Percentiles rank a stretch among this genome's conserved stretches.
phyloP scores from a whole-genome alignment of 2,329 filamentous ascomycete genomes.

The Alternaria sp. region DNA sequence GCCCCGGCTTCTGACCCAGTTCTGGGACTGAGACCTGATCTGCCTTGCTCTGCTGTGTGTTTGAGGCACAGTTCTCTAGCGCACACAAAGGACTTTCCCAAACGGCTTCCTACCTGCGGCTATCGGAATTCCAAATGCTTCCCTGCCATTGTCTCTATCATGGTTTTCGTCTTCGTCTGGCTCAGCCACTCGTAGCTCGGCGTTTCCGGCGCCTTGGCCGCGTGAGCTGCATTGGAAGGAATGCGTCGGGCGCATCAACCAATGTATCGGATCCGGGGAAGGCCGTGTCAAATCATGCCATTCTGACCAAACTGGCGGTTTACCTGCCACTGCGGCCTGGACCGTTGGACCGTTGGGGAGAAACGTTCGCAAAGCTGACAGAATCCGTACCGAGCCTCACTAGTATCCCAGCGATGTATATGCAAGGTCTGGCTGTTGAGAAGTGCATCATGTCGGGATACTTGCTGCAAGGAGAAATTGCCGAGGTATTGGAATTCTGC shows the following conservation, averaged over 20 bases:
- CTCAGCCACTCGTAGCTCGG: not conserved
- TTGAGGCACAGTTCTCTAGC: not conserved
- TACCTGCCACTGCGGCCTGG: not conserved
- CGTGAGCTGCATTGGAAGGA: slow-evolving; percentile 9
- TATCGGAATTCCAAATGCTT: not conserved
- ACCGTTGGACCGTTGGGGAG: not conserved
- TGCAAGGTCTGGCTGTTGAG: not conserved
- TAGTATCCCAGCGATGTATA: not conserved
- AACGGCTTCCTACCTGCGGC: not conserved
- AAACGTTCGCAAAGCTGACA: not conserved
- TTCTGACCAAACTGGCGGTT: not conserved
- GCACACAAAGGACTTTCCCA: not conserved
- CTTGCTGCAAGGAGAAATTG: not conserved
- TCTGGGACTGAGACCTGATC: not conserved
- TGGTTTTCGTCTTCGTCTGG: not conserved
- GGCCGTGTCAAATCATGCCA: not conserved
- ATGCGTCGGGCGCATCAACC: slow-evolving; percentile 15
- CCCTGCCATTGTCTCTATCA: not conserved
- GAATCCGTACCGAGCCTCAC: not conserved
- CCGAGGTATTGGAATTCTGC: not conserved
- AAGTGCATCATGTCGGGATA: not conserved
- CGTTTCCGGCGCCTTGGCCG: slow-evolving; percentile 12
- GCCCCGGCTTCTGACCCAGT: not conserved
- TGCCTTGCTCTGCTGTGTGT: not conserved
- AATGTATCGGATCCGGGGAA: slow-evolving; percentile 8